These are phyloP conservation scores for Diaporthe caulivora DNA, from an alignment of 2,329 filamentous ascomycete species.

Conservation along the genomic window DNA sequence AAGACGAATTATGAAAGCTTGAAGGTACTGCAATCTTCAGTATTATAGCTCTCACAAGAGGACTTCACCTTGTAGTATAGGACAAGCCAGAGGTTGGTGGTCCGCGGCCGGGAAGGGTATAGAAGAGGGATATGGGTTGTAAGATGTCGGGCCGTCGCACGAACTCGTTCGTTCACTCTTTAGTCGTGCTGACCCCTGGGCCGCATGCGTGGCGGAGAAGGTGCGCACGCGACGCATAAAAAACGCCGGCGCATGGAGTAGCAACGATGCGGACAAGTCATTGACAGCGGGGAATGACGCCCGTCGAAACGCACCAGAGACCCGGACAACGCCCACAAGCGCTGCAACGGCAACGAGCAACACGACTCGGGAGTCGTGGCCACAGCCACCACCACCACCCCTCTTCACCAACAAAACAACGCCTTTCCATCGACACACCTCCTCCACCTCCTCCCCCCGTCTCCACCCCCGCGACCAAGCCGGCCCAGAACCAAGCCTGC, in stretches of 20 bases:
- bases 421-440: too few relatives aligned
- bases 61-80: neutral
- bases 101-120: neutral
- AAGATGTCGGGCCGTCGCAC: neutral
- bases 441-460: neutral
- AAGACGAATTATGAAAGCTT: neutral
- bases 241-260: neutral
- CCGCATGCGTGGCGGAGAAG: neutral
- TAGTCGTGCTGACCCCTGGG: neutral
- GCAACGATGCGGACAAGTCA: slow-evolving; percentile 13
- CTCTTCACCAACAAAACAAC: neutral
- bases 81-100: neutral
- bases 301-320: slow-evolving; percentile 5
- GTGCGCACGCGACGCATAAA: slow-evolving; percentile 17
- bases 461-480: slow-evolving; percentile 15
- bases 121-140: neutral
- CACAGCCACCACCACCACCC: neutral
- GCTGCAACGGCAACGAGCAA: slow-evolving; percentile 26
- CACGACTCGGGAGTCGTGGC: slow-evolving; percentile 25
- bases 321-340: slow-evolving; percentile 20
- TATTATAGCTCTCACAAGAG: too few relatives aligned
- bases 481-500: neutral
- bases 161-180: neutral
- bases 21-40: neutral
- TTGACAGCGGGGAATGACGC: slow-evolving; percentile 22